phyloP scores from a whole-genome alignment of 768 basidiomycete species.

The Phlebiopsis flavidoalba region DNA sequence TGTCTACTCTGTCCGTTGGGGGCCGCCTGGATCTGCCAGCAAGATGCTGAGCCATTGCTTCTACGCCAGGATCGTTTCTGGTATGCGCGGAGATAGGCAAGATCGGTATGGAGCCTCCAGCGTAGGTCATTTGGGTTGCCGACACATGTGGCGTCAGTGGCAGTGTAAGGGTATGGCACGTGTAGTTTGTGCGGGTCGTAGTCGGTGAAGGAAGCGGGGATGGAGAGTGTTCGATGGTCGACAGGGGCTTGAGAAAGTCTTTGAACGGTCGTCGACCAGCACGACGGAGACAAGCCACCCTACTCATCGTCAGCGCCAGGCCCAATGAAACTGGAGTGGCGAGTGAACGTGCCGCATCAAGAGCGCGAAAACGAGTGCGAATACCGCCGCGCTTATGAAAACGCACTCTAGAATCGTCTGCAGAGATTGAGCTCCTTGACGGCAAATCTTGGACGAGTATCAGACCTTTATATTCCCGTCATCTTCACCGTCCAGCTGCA shows the following conservation, averaged over 20 bases:
- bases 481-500: neutral
- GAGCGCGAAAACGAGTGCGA: neutral
- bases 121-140: neutral
- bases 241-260: neutral
- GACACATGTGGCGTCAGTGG: neutral
- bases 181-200: neutral
- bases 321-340: neutral
- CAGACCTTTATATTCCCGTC: neutral
- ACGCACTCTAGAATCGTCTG: neutral
- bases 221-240: neutral
- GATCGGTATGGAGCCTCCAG: neutral
- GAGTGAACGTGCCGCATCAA: neutral
- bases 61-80: neutral
- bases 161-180: neutral
- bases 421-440: neutral
- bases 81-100: neutral
- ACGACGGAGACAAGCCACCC: neutral
- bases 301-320: neutral
- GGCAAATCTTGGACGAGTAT: neutral
- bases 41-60: neutral
- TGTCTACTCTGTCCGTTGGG: neutral
- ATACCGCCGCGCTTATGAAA: neutral
- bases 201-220: neutral
- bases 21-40: neutral
- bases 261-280: neutral